Evolutionary conservation across 2,329 filamentous ascomycete genomes (phyloP).

Genomic region (Mycosphaerella sp.): DNA sequence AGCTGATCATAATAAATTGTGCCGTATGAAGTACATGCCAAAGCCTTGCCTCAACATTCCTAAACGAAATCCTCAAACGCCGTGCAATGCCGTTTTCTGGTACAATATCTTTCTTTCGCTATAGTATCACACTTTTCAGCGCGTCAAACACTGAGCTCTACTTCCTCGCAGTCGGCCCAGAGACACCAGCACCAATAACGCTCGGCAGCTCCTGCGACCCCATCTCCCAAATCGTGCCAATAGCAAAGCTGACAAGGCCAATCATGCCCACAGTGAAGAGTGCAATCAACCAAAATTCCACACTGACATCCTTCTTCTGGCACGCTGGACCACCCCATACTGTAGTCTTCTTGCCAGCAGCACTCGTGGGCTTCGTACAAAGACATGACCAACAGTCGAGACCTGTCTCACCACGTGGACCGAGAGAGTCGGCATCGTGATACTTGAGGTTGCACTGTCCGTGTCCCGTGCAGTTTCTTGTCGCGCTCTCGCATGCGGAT

Average conservation of each 20-base stretch:
- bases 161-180: conserved; percentile 56
- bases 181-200: conserved; percentile 93
- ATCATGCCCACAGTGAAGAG: conserved; percentile 67
- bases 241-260: conserved; percentile 59
- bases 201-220: conserved; percentile 84
- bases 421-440: conserved; percentile 38
- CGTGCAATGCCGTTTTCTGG: conserved; percentile 1
- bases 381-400: conserved; percentile 68
- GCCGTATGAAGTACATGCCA: conserved; percentile 4
- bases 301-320: conserved; percentile 85
- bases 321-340: conserved; percentile 82
- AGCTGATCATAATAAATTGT: background rate
- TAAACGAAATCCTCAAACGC: background rate
- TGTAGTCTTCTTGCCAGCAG: conserved; percentile 53
- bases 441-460: conserved; percentile 69
- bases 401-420: conserved; percentile 30
- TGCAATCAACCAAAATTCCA: conserved; percentile 80
- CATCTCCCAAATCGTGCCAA: conserved; percentile 74
- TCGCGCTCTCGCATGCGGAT: conserved; percentile 61
- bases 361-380: conserved; percentile 57
- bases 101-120: conserved; percentile 1
- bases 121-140: background rate
- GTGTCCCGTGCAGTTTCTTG: conserved; percentile 74
- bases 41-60: background rate
- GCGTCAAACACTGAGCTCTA: conserved; percentile 2